Conservation (phyloP, 441 rosid species). For the Sinapis alba region DNA sequence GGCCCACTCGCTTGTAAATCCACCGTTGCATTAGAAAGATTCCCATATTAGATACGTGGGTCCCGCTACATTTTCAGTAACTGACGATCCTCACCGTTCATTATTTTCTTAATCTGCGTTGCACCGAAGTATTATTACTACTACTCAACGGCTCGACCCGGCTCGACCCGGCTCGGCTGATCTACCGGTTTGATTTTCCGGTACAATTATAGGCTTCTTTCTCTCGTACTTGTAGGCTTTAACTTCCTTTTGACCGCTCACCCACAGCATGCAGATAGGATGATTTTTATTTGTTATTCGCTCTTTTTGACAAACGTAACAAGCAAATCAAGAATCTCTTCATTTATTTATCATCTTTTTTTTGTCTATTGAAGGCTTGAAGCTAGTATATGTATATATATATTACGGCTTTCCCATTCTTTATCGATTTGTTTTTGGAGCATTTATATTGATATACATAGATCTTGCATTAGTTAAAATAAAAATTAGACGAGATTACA, state of each 20-base stretch:
- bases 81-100: conserved; percentile 48
- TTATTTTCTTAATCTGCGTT: neutral
- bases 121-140: neutral
- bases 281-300: conserved; percentile 6
- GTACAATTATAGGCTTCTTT: conserved; percentile 20
- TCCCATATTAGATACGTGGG: conserved; percentile 34
- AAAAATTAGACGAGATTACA: neutral
- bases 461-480: neutral
- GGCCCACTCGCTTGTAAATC: conserved; percentile 27
- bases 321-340: conserved; percentile 34
- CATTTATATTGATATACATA: neutral
- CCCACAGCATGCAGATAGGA: neutral
- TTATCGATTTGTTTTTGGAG: neutral
- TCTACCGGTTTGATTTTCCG: conserved; percentile 5
- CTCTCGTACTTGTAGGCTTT: conserved; percentile 14
- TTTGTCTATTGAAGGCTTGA: neutral
- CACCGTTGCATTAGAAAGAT: conserved; percentile 41
- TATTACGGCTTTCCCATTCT: neutral
- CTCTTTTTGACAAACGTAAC: conserved; percentile 31
- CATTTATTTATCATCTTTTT: neutral
- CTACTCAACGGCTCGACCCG: conserved; percentile 11
- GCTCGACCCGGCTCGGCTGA: conserved; percentile 21
- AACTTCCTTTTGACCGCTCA: conserved; percentile 28
- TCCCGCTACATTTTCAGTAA: conserved; percentile 23
- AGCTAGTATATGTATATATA: no score